These are phyloP conservation scores for Datura wrightii DNA, from an alignment of 257 asterid genomes.

Conservation along the genomic window DNA sequence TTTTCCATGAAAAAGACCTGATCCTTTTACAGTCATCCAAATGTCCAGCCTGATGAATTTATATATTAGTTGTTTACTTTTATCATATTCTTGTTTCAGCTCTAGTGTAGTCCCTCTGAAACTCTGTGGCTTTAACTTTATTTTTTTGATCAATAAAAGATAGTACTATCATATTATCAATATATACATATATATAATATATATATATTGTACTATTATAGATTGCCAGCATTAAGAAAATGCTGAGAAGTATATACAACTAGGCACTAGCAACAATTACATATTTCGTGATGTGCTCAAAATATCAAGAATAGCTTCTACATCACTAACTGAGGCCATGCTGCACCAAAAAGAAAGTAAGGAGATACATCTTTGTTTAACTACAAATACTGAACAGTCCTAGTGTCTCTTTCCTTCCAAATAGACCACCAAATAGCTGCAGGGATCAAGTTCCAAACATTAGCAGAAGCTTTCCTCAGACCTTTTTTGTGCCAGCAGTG, in stretches of 20 bases:
- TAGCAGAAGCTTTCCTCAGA: not conserved
- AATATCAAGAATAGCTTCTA: not conserved
- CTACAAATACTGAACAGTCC: not conserved
- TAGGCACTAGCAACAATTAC: no score
- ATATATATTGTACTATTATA: no score
- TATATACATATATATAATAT: no score
- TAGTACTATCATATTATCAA: no score
- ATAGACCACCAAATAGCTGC: not conserved
- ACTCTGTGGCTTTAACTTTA: conserved; percentile 53
- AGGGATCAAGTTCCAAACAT: not conserved
- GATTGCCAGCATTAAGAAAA: not conserved
- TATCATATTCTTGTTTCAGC: conserved; percentile 56
- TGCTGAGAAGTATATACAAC: no score
- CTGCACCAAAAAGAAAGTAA: not conserved
- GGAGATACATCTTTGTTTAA: not conserved
- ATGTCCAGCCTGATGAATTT: conserved; percentile 52
- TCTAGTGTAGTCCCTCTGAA: conserved; percentile 60
- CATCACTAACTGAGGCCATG: not conserved
- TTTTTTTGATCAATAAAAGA: not conserved
- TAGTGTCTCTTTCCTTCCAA: not conserved
- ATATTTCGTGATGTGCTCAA: not conserved
- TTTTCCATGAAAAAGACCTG: conserved; percentile 52
- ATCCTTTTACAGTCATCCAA: conserved; percentile 62
- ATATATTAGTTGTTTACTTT: conserved; percentile 48
- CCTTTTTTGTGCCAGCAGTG: not conserved